Evolutionary conservation across 306 rosid genomes (phyloP).

Genomic region (Quercus dentata): DNA sequence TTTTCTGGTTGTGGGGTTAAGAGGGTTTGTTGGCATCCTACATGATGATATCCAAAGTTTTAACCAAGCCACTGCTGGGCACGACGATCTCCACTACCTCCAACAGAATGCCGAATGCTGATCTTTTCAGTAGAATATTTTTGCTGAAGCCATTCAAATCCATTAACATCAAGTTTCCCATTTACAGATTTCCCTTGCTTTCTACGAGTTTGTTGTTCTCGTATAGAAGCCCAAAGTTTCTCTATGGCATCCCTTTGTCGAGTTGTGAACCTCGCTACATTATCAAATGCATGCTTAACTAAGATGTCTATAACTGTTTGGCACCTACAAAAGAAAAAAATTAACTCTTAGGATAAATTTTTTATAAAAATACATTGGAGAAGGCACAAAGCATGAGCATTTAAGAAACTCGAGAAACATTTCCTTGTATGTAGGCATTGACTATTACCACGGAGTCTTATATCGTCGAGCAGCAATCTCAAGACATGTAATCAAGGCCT

Average conservation of each 20-base stretch:
- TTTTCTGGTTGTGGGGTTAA: neutral
- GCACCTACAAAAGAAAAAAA: conserved; percentile 58
- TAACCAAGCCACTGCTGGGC: conserved; percentile 95
- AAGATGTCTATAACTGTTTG: conserved; percentile 94
- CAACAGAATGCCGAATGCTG: conserved; percentile 88
- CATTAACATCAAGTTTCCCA: conserved; percentile 90
- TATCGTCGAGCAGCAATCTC: conserved; percentile 90
- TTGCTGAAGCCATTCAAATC: conserved; percentile 83
- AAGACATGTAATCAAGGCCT: conserved; percentile 71
- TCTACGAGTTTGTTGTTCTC: conserved; percentile 72
- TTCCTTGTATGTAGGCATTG: neutral
- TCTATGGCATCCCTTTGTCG: conserved; percentile 72
- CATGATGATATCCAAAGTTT: neutral
- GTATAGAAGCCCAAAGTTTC: conserved; percentile 84
- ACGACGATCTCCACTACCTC: conserved; percentile 74
- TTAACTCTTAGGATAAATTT: neutral
- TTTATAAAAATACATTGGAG: neutral
- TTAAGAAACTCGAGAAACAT: neutral
- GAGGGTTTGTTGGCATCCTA: neutral
- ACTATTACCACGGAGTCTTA: conserved; percentile 69
- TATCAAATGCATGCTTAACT: conserved; percentile 81
- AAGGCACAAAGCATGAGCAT: neutral
- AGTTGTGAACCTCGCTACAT: conserved; percentile 69
- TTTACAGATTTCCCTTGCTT: conserved; percentile 87
- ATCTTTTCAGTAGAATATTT: conserved; percentile 83